These are phyloP conservation scores for Pseudocercospora crystallina DNA, from an alignment of 2,329 filamentous ascomycete species.

Conservation along the genomic window DNA sequence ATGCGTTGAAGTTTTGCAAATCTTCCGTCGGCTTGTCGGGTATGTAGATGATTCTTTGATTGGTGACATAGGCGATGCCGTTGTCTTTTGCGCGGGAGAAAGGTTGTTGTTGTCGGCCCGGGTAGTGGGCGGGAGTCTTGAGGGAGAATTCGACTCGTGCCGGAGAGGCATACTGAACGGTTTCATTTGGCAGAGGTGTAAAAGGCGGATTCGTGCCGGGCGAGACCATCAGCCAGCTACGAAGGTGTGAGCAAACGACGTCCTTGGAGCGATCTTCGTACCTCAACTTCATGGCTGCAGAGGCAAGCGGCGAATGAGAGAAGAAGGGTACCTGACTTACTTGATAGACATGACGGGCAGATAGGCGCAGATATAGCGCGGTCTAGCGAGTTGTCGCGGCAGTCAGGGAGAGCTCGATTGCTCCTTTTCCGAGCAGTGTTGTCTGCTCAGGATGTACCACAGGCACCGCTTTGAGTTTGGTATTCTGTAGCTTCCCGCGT, in stretches of 20 bases:
- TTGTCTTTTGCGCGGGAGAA: conserved; percentile 31
- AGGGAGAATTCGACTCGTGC: conserved; percentile 75
- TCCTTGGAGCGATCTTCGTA: too few species aligned
- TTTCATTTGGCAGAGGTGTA: conserved; percentile 81
- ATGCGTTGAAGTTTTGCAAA: conserved; percentile 85
- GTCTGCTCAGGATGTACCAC: too few species aligned
- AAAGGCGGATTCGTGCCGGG: conserved; percentile 59
- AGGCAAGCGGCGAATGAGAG: too few species aligned
- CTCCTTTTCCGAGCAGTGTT: too few species aligned
- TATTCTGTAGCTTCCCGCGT: too few species aligned
- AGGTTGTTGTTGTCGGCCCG: conserved; percentile 56
- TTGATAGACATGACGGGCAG: conserved; percentile 27
- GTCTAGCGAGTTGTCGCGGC: too few species aligned
- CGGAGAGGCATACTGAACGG: conserved; percentile 75
- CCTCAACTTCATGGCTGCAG: too few species aligned
- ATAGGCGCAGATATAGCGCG: background rate
- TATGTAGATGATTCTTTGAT: conserved; percentile 76
- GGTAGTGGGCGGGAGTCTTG: conserved; percentile 53
- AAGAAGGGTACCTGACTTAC: conserved; percentile 15
- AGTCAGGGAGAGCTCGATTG: too few species aligned
- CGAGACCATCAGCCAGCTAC: conserved; percentile 90
- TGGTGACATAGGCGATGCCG: conserved; percentile 29
- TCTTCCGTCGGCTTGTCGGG: conserved; percentile 65
- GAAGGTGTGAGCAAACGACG: background rate
- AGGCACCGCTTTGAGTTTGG: too few species aligned